Base-by-base conservation (phyloP, 2,329 filamentous ascomycete genomes). In the Pseudonectria foliicola region DNA sequence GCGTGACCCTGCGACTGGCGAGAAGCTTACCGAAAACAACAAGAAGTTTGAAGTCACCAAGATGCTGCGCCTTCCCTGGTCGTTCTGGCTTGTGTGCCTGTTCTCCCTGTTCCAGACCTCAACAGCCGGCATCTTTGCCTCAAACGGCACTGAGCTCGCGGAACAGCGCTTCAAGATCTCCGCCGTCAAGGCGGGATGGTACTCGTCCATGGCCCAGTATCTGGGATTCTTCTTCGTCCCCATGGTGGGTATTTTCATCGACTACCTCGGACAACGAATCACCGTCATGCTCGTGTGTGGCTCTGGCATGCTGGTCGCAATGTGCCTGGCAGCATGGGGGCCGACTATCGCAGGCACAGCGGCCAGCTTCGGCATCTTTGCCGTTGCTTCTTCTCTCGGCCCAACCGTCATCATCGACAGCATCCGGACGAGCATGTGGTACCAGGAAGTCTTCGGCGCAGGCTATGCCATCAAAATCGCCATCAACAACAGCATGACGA, bases 401-500 rank as follows among this genome's bases (percentile, higher is more conserved):
- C 73, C 75, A 0, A 76, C 74, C 0, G 62, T 68, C 4, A 74
- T 80, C 38, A 77, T 80, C 34, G 76, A 80, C 47, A 63, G 70
- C 14, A 75, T 79, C 16, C 71, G 77, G 12, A 77, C 75, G 0
- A 66, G 67, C 1, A 68, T 80, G 53, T 77, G 73, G 70, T 64
- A 77, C 16, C 70, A 75, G 37, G 70, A 70, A 3, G 70, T 76
- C 0, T 80, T 80, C 38, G 76, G 75, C 0, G 70, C 73, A 0
- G 77, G 70, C 0, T 80, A 79, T 39, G 66, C 73, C 1, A 54
- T 78, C 37, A 80, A 80, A 39, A 68, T 80, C 25, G 71, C 71
- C 14, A 72, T 78, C 49, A 79, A 80, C 49, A 80, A 80, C 51
- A 70, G 67, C 21, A 78, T 78, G 71, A 76, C 64, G 39, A 77